Percentiles rank a stretch among this genome's conserved stretches.
phyloP scores from a whole-genome alignment of 345 rosid species.

The Salix udensis region DNA sequence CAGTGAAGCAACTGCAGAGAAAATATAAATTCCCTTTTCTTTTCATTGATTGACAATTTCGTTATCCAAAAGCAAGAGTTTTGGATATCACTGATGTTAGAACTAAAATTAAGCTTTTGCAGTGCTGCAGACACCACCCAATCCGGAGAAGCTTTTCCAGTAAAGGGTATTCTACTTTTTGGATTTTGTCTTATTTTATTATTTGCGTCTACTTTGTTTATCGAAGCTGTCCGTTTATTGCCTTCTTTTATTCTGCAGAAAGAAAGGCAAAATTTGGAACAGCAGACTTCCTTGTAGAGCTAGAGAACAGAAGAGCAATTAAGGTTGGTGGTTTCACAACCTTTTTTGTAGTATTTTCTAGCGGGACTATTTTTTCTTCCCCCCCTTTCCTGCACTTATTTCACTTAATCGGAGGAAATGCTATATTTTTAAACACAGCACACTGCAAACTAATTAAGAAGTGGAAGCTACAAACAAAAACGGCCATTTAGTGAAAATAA shows the following conservation, averaged over 20 bases:
- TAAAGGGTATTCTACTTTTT: slow-evolving; percentile 23
- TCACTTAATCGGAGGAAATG: not conserved
- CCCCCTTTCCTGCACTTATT: not conserved
- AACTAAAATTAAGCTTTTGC: slow-evolving; percentile 7
- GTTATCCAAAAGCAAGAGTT: too few relatives aligned
- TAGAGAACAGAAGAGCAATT: slow-evolving; percentile 66
- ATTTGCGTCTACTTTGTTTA: not conserved
- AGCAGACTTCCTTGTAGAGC: slow-evolving; percentile 51
- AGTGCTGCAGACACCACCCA: slow-evolving; percentile 28
- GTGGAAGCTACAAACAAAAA: too few relatives aligned
- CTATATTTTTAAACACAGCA: not conserved
- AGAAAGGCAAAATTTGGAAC: slow-evolving; percentile 50
- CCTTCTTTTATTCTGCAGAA: not conserved
- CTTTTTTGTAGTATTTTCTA: not conserved
- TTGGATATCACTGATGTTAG: too few relatives aligned
- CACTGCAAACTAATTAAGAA: too few relatives aligned
- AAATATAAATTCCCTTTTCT: not conserved
- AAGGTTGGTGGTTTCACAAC: slow-evolving; percentile 46
- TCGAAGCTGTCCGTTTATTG: not conserved
- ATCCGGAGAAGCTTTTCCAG: slow-evolving; percentile 16
- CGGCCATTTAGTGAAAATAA: too few relatives aligned
- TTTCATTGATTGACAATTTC: not conserved
- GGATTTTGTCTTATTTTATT: not conserved
- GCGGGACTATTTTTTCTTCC: not conserved
- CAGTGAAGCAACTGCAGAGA: too few relatives aligned